Percentiles rank a stretch among this genome's conserved stretches.
Evolutionary conservation across 1,284 basidiomycete genomes (phyloP).

Genomic region (Meira miltonrushii): DNA sequence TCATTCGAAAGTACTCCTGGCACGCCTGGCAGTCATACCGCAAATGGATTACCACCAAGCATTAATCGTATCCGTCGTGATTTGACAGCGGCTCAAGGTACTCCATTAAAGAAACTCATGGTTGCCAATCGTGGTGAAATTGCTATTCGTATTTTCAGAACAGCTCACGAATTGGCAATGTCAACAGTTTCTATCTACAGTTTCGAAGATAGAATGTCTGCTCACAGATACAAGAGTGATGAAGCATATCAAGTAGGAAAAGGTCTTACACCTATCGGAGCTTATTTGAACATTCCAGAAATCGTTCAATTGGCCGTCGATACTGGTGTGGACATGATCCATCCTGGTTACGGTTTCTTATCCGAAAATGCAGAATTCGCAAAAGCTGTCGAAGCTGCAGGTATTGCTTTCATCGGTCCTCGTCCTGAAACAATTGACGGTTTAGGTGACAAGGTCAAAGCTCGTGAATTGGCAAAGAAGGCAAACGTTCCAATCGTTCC

Average conservation of each 20-base stretch:
- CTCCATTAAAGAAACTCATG: slow-evolving; percentile 47
- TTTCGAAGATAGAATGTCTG: slow-evolving; percentile 89
- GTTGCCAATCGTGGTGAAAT: slow-evolving; percentile 63
- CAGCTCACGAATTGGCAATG: slow-evolving; percentile 98
- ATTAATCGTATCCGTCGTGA: slow-evolving; percentile 42
- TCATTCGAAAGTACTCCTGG: slow-evolving; percentile 38
- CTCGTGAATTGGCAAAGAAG: slow-evolving; percentile 54
- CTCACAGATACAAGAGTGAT: slow-evolving; percentile 98
- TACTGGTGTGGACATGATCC: slow-evolving; percentile 99
- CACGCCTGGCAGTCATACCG: slow-evolving; percentile 40
- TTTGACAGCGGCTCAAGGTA: slow-evolving; percentile 17
- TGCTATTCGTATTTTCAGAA: slow-evolving; percentile 96
- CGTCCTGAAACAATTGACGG: slow-evolving; percentile 94
- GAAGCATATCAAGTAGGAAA: slow-evolving; percentile 98
- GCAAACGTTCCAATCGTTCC: slow-evolving; percentile 83
- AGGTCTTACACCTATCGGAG: slow-evolving; percentile 87
- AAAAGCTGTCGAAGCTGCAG: slow-evolving; percentile 91
- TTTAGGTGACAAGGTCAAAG: slow-evolving; percentile 98
- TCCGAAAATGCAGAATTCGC: slow-evolving; percentile 96
- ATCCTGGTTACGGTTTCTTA: slow-evolving; percentile 81
- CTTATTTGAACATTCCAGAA: slow-evolving; percentile 95
- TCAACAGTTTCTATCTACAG: slow-evolving; percentile 96
- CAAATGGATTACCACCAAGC: slow-evolving; percentile 37
- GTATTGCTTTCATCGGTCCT: slow-evolving; percentile 94
- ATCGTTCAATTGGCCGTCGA: slow-evolving; percentile 69